Conservation (phyloP, 1,284 basidiomycete species). For the Ceratobasidium sp. region DNA sequence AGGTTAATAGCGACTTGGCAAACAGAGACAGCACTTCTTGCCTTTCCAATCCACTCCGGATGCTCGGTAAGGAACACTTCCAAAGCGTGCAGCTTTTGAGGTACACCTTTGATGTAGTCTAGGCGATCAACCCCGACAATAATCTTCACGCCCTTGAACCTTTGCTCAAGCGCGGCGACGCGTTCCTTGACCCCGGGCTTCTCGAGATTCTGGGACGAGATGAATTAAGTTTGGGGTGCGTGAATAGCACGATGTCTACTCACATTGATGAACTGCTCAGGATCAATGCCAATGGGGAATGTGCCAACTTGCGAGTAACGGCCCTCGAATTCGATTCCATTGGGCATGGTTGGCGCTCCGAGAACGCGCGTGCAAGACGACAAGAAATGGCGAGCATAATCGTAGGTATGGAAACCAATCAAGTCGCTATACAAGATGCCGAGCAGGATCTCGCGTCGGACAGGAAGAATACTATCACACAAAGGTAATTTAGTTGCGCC, state of each 20-base stretch:
- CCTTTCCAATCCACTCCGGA: conserved; percentile 99
- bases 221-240: conserved; percentile 21
- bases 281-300: conserved; percentile 99
- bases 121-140: conserved; percentile 98
- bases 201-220: conserved; percentile 70
- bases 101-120: conserved; percentile 99
- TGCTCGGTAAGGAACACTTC: conserved; percentile 97
- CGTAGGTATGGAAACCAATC: conserved; percentile 99
- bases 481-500: neutral
- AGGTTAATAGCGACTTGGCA: neutral
- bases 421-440: conserved; percentile 96
- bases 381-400: conserved; percentile 99
- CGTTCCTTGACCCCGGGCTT: conserved; percentile 82
- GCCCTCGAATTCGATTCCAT: conserved; percentile 96
- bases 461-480: conserved; percentile 83
- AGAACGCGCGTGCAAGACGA: conserved; percentile 98
- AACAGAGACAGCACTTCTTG: conserved; percentile 50
- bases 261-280: conserved; percentile 87
- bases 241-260: conserved; percentile 45
- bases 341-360: conserved; percentile 96
- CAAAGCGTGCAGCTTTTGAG: conserved; percentile 96
- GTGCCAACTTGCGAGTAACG: conserved; percentile 97
- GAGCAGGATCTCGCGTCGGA: conserved; percentile 94
- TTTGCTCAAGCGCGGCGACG: conserved; percentile 82
- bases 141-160: conserved; percentile 95